A percentile compares a stretch with the other conserved stretches of the same genome.
phyloP scores from a whole-genome alignment of 23 red algal genomes.

The Gracilaria domingensis region DNA sequence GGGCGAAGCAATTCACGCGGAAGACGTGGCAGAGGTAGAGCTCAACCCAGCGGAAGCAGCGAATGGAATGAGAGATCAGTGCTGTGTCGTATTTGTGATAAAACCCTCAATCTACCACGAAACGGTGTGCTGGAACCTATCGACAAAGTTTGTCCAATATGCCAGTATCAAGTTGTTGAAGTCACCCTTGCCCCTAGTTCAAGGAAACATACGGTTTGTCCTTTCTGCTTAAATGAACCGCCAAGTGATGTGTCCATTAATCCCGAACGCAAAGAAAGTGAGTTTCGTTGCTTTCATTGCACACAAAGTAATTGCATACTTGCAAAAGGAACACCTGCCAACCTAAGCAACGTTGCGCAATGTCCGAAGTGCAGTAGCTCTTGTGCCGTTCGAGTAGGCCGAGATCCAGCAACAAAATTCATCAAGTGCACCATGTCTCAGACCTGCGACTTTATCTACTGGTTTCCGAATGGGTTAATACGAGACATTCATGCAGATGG shows the following conservation, averaged over 20 bases:
- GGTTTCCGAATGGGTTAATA: conserved; percentile 55
- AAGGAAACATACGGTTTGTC: conserved; percentile 61
- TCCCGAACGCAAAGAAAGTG: conserved; percentile 45
- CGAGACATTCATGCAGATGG: neutral
- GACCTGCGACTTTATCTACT: conserved; percentile 69
- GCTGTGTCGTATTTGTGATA: conserved; percentile 35
- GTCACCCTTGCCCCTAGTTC: conserved; percentile 34
- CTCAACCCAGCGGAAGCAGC: conserved; percentile 12
- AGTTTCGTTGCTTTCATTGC: conserved; percentile 80
- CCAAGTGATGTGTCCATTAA: conserved; percentile 41
- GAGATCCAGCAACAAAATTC: conserved; percentile 43
- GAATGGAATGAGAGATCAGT: conserved; percentile 51
- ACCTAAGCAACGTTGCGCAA: conserved; percentile 31
- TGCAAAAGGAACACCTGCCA: conserved; percentile 61
- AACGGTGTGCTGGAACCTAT: conserved; percentile 55
- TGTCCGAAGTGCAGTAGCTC: conserved; percentile 51
- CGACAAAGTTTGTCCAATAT: conserved; percentile 63
- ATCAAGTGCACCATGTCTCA: conserved; percentile 22
- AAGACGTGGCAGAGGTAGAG: conserved; percentile 5
- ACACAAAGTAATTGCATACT: conserved; percentile 45
- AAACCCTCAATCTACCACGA: conserved; percentile 50
- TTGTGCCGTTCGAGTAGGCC: conserved; percentile 37
- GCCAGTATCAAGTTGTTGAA: conserved; percentile 64
- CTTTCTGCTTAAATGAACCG: conserved; percentile 53
- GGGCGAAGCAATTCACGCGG: conserved; percentile 10